Evolutionary conservation across 129 eudicot species (phyloP), one percentile per base, ranked within the genome.

Genomic region (Apium graveolens): DNA sequence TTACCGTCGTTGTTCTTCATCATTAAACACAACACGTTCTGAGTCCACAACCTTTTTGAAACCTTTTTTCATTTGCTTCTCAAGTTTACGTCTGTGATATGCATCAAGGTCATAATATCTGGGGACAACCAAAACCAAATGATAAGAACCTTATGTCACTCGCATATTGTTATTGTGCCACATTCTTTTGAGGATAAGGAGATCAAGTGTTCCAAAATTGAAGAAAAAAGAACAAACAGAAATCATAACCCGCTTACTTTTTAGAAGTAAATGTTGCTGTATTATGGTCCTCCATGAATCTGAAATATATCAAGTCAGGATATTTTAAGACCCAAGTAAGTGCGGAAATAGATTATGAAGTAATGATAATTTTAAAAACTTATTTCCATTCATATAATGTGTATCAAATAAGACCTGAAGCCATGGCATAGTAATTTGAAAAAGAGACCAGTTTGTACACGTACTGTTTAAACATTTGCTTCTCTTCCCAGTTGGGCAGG

Each of bases 261-360:
- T 86, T 95, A 63, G 97, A 92, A 72, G 97, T 92, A 85, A 95
- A 95, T 2, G 99, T 95, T 42, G 97, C 97, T 48, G 99, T 95
- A 76, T 95, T 95, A 81, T 91, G 96, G 85, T 95, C 99, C 81
- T 95, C 99, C 99, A 95, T 95, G 83, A 90, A 95, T 82, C 99
- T 95, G 96, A 73, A 83, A 80, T 62, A 42, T 44, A 48, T 16
- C 31, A 63, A 11, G 75, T 71, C 65, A 85, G 80, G 46, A 26
- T 29, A 77, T 83, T 81, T 39, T 62, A 43, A 45, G 12, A 73
- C 9, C 39, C 12, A 7, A 27, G 39, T 11, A 44, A 42, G 41
- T 73, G 39, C 38, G 44, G 5, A n/a, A 44, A 73, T 43, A 43
- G 32, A n/a, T 57, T 60, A 60, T 57, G 66, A 24, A 16, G 16